Base-by-base conservation (phyloP, 179 eudicot species). In the Silene noctiflora region DNA sequence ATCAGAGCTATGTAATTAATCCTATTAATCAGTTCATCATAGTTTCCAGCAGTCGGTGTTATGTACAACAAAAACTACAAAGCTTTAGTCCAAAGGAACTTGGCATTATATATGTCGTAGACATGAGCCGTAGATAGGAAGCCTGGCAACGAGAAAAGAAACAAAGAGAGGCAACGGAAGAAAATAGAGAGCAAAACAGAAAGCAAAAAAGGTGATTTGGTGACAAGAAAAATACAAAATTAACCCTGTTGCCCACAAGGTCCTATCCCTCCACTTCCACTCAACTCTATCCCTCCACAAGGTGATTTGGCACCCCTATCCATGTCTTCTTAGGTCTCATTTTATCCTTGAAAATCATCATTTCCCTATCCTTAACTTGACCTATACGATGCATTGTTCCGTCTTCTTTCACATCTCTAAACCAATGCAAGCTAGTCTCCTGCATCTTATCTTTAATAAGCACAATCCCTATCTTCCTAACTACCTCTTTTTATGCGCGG, bases 201-300 rank as follows among this genome's bases (percentile, higher is more conserved):
- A 65, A 65, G 53, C 20, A 42, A 19, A 7, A 60, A 19, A 39
- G 21, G 17, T 21, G 14, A 39, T 42, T 7, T 4, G 11, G 55
- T 35, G 17, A 2, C 25, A 3, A 20, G 20, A 20, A 68, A 68
- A 20, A 9, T 20, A 68, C 27, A 68, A 9, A 68, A 8, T 39
- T 68, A 68, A 68, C 44, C 27, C 71, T 16, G 71, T 20, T 67
- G 25, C 17, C 56, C 51, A 33, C 12, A 44, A 42, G 27, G 72
- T 69, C 46, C 56, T 67, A 39, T 20, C 27, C 16, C 58, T 69
- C 56, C 58, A 44, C 29, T 67, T 3, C 46, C 46, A 39, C 46
- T 39, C 46, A 2, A n/a, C 48, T 12, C 4, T 16, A 31, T 33
- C 51, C 19, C 39, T 33, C 39, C 39, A 33, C 39, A 33, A 33